Conservation (phyloP, 202 grass and related monocot species). For the Elaeis oleifera region DNA sequence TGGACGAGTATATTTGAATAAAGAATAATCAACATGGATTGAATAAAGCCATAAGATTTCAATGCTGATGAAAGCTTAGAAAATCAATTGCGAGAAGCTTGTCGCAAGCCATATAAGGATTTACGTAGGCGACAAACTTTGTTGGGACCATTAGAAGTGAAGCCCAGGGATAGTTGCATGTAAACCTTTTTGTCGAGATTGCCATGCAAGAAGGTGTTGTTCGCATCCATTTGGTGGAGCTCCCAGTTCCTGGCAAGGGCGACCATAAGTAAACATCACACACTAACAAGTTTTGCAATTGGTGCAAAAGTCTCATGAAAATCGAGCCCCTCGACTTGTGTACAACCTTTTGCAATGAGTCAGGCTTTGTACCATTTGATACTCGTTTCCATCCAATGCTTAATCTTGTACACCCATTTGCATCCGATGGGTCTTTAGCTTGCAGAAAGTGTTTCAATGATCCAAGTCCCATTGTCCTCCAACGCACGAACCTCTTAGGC, state of each 20-base stretch:
- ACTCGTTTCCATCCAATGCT: not conserved
- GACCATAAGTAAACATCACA: not conserved
- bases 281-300: not conserved
- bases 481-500: conserved; percentile 2
- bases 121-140: not conserved
- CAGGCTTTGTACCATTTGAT: not conserved
- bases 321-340: not conserved
- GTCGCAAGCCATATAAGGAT: not conserved
- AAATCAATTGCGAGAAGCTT: not conserved
- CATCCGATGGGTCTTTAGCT: not conserved
- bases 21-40: not conserved
- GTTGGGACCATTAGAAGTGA: too few species aligned
- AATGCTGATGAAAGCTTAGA: not conserved
- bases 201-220: too few species aligned
- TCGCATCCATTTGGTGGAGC: too few species aligned
- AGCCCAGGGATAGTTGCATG: not conserved
- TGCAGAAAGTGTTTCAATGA: not conserved
- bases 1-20: not conserved
- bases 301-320: not conserved
- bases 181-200: not conserved
- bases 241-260: not conserved
- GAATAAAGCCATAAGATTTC: too few species aligned
- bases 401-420: conserved; percentile 21
- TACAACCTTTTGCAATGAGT: conserved; percentile 1
- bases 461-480: conserved; percentile 1